Base-by-base conservation (phyloP, 2,329 filamentous ascomycete species). In the Penicillium sp. region DNA sequence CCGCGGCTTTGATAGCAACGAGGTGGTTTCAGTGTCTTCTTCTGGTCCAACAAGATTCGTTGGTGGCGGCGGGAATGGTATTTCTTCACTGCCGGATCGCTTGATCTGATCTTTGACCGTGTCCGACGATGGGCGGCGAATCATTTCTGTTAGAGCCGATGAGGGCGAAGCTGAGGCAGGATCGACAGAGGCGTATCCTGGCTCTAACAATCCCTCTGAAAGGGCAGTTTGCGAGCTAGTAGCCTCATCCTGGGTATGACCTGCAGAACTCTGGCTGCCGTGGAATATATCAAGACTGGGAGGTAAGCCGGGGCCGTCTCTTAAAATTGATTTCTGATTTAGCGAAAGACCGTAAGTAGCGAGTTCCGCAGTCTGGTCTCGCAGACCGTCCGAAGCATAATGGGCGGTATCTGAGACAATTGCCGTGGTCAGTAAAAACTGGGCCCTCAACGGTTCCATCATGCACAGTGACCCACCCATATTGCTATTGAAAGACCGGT, bases 361-460 rank as follows among this genome's bases (percentile, higher is more conserved):
- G 49, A 95, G 77, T 70, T 95, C 89, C 43, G 89, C 88, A 2
- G 90, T 95, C 65, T 93, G 86, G 70, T 93, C 86, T 56, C 90
- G 86, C 34, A 95, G 86, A 57, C 84, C 87, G 51, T 84, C 82
- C 29, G 79, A 79, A 33, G 88, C 87, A 68, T 88, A 88, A 60
- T 88, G 82, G 14, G 82, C 80, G 59, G 82, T 86, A 64, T 92
- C 87, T 70, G 81, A 65, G 14, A 77, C 33, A 73, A 77, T 81
- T 56, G 35, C 22, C 50, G 33, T 47, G 51, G 55, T 68, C 57
- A 65, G 57, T 50, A 53, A 37, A 39, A 49, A 49, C 42, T 31
- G 22, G n/a, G 7, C 30, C 42, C 16, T 25, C 19, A 27, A 14
- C 9, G 3, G 44, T 18, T n/a, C n/a, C 14, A 48, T 30, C 27